Base-by-base conservation (phyloP, 371 early-diverging fungal genomes). In the Coemansia sp. region DNA sequence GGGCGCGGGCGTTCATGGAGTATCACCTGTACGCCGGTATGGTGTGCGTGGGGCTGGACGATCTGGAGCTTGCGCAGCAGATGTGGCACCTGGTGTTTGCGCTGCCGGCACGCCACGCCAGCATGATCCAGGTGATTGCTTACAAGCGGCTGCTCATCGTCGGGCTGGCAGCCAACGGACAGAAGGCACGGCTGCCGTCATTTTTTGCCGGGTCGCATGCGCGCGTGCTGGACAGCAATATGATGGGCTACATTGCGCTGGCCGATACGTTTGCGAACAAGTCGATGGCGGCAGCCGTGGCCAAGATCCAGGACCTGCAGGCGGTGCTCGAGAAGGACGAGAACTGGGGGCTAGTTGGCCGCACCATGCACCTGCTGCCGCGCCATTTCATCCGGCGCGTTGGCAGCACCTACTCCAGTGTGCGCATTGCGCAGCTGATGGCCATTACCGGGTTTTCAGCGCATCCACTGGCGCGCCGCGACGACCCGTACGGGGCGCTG, bases 11-110 rank as follows among this genome's bases (percentile, higher is more conserved):
- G 39, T 59, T 66, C 34, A 55, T 75, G 63, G 59, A 66, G 58
- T 75, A 59, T 51, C 49, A 52, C 55, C 26, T 53, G 40, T 71
- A 75, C 39, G 71, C 60, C 10, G 72, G 76, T 40, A 75, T 75
- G 76, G 67, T 75, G 12, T 56, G 43, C n/a, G 58, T 55, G 6
- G 61, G 63, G 5, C 38, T 63, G 26, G 66, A 57, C 3, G 56
- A 40, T 10, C 20, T 20, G n/a, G 61, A 49, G 11, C 42, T 39
- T 50, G 76, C 76, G 11, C 34, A 52, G 55, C 51, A 31, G 5
- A 48, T 63, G 66, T 75, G 72, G 76, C 30, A 52, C 57, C 57
- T 66, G 43, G 63, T 66, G 6, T 66, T 75, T 56, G 72, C 76
- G 9, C 42, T 75, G 38, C 72, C 76, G 1, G 49, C 67, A 5